Evolutionary conservation across 768 basidiomycete species (phyloP), one percentile per base, ranked within the genome.

Genomic region (Mycena kentingensis): DNA sequence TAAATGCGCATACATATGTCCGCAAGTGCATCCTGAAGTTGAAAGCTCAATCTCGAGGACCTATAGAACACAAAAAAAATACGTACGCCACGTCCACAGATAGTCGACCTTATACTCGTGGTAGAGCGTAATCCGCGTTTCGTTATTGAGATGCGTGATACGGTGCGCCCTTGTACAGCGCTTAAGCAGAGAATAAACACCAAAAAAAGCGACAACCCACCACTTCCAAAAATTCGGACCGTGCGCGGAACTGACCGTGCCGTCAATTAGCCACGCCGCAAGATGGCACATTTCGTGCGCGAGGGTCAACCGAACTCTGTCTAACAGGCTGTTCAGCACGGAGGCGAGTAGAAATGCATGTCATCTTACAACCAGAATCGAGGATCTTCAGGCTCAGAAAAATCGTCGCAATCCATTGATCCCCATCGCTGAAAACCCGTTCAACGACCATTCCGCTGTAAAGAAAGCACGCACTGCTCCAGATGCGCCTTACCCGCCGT

Each of bases 281-380:
- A 95, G 68, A 71, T 94, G 93, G 61, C 92, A 94, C 91, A 94
- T 93, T 67, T 95, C 93, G 60, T 95, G 93, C 26, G 89, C 84
- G 12, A 95, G 70, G 1, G 92, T 94, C 62, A 87, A 85, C 29
- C 86, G 76, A 43, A 94, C 87, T 32, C 90, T 82, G 48, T 90
- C 92, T 93, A 52, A 10, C 2, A 46, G 39, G 11, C 11, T 21
- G 31, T 18, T 26, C 25, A 41, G 25, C 27, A 19, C 18, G 13
- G 25, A 34, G 29, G 21, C 42, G 27, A 16, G 16, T 26, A 21
- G 44, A 29, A 45, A 44, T 29, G 11, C 5, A 34, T 21, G 22
- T 44, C 25, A 26, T 53, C 74, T 51, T 51, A 90, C 91, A 88
- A 58, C 88, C 80, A 44, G 78, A 81, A 56, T 90, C 89, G 52